phyloP scores from a whole-genome alignment of 208 protist genomes.

The Wallacemonas sp. region DNA sequence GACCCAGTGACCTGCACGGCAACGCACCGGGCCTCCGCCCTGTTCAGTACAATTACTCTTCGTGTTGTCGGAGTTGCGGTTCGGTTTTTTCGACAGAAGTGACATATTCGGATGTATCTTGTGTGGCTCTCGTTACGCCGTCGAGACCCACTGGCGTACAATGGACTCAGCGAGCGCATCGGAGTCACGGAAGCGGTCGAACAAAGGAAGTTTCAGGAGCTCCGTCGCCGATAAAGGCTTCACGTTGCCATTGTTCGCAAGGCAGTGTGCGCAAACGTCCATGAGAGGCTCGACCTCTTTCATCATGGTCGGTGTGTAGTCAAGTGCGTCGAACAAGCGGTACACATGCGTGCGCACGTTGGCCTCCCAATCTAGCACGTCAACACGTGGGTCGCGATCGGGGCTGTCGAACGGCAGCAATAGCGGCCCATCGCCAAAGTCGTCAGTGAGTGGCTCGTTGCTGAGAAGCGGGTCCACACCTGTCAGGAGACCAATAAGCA shows the following conservation, averaged over 20 bases:
- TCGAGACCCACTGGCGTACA: conserved; percentile 27
- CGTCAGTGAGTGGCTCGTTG: conserved; percentile 47
- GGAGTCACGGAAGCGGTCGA: conserved; percentile 26
- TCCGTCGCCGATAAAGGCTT: conserved; percentile 24
- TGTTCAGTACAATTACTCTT: no score
- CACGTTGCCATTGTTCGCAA: conserved; percentile 51
- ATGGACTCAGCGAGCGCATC: conserved; percentile 20
- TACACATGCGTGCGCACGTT: conserved; percentile 69
- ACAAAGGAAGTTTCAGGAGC: conserved; percentile 47
- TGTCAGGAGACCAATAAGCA: conserved; percentile 65
- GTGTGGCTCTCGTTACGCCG: not conserved
- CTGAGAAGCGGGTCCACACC: conserved; percentile 79
- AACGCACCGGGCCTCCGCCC: no score
- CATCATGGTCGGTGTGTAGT: conserved; percentile 14
- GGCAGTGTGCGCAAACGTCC: conserved; percentile 46
- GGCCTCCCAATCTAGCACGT: conserved; percentile 66
- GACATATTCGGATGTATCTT: no score
- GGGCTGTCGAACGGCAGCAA: conserved; percentile 31
- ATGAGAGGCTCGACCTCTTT: conserved; percentile 39
- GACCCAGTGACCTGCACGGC: no score
- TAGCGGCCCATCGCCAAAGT: conserved; percentile 75
- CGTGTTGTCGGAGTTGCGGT: no score
- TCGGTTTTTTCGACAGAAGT: no score
- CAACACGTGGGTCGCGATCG: conserved; percentile 5
- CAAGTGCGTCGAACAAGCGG: conserved; percentile 25